phyloP scores from a whole-genome alignment of 2,329 filamentous ascomycete species.

The Aphanocladium album region DNA sequence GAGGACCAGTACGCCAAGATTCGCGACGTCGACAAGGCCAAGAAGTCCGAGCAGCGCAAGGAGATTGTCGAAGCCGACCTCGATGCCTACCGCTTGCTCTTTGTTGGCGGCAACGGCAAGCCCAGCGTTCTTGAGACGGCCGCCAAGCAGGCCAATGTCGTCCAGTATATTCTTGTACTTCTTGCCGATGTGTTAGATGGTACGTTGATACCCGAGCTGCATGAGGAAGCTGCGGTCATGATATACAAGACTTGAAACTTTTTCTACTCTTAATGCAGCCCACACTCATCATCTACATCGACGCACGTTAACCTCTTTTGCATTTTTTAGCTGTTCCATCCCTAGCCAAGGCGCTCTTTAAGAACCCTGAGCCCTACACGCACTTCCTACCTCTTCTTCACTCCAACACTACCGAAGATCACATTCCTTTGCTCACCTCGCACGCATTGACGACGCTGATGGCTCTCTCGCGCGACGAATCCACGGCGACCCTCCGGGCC shows the following conservation, averaged over 20 bases:
- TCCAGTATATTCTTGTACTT: constrained; percentile 92
- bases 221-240: constrained; percentile 9
- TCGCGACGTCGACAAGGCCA: constrained; percentile 92
- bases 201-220: constrained; percentile 36
- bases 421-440: constrained; percentile 84
- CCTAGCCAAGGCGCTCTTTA: constrained; percentile 70
- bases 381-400: constrained; percentile 83
- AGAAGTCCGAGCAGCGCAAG: constrained; percentile 76
- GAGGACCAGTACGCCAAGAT: constrained; percentile 94
- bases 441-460: constrained; percentile 80
- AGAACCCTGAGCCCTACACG: constrained; percentile 72
- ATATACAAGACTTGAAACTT: not conserved
- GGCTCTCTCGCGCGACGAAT: constrained; percentile 58
- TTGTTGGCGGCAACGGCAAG: constrained; percentile 69
- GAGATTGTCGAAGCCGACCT: constrained; percentile 77
- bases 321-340: constrained; percentile 65
- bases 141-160: constrained; percentile 79
- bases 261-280: constrained; percentile 1
- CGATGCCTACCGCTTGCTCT: constrained; percentile 71
- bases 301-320: constrained; percentile 17
- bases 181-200: constrained; percentile 82
- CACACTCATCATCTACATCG: not conserved
- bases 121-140: constrained; percentile 76
- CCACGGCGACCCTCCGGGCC: constrained; percentile 64
- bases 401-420: constrained; percentile 67